phyloP scores from a whole-genome alignment of 352 stramenopile genomes.

The Globisporangium barbulae region DNA sequence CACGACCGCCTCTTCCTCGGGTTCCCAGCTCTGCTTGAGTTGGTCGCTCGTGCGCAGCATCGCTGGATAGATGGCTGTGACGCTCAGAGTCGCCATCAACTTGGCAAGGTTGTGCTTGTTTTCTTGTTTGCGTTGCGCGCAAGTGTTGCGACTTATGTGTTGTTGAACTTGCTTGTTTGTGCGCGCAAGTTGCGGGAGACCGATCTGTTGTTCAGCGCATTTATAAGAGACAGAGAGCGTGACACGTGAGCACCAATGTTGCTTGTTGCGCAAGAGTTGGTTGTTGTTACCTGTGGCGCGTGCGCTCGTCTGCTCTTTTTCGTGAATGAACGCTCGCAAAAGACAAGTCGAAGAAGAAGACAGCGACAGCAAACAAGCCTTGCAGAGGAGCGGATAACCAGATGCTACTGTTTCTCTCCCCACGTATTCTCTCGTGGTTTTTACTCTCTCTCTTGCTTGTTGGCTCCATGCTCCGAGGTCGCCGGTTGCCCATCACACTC shows the following conservation, averaged over 20 bases:
- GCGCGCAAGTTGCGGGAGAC: not conserved
- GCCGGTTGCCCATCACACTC: not conserved
- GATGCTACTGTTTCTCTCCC: not conserved
- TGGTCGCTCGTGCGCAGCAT: constrained; percentile 9
- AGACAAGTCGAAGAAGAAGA: not conserved
- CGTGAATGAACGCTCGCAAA: constrained; percentile 10
- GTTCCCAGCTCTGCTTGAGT: not conserved
- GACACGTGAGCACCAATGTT: constrained; percentile 6
- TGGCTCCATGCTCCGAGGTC: not conserved
- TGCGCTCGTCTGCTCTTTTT: constrained; percentile 18
- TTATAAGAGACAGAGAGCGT: not conserved
- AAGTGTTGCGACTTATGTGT: not conserved
- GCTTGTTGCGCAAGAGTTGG: not conserved
- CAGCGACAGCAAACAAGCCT: not conserved
- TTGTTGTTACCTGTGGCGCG: not conserved
- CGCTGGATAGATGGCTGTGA: constrained; percentile 1
- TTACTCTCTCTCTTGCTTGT: not conserved
- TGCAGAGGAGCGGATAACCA: constrained; percentile 2
- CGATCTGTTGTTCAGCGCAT: not conserved
- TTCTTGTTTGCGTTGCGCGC: not conserved
- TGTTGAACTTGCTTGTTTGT: not conserved
- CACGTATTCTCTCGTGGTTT: constrained; percentile 2
- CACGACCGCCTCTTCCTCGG: constrained; percentile 1
- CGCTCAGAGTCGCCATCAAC: constrained; percentile 9
- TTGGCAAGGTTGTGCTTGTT: not conserved